A percentile compares a stretch with the other conserved stretches of the same genome.
These are phyloP conservation scores for Inonotus obliquus DNA, from an alignment of 1,284 basidiomycete genomes.

Conservation along the genomic window DNA sequence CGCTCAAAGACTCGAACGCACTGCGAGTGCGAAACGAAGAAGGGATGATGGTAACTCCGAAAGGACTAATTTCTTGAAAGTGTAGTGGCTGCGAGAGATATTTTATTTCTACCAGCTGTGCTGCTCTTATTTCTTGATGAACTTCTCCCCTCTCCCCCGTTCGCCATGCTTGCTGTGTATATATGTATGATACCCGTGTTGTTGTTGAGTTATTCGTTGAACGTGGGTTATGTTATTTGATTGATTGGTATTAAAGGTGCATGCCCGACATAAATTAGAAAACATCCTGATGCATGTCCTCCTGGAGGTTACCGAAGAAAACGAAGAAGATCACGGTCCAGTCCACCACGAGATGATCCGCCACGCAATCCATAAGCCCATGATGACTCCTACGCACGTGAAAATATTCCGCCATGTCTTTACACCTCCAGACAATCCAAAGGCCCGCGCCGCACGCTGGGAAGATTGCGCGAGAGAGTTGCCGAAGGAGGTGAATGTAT, in stretches of 20 bases:
- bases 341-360: constrained; percentile 31
- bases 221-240: neutral
- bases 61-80: constrained; percentile 18
- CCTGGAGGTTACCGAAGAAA: neutral
- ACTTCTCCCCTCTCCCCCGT: too few species aligned
- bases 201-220: neutral
- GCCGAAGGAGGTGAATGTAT: constrained; percentile 62
- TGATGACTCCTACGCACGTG: constrained; percentile 43
- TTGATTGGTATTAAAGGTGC: neutral
- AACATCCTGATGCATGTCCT: neutral
- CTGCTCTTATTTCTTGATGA: constrained; percentile 2
- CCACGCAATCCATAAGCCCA: constrained; percentile 44
- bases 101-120: neutral
- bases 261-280: neutral
- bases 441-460: constrained; percentile 61
- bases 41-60: constrained; percentile 13
- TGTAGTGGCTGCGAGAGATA: neutral
- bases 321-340: neutral
- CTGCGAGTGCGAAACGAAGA: neutral
- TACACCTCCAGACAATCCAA: constrained; percentile 57
- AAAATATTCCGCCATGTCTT: constrained; percentile 64
- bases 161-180: neutral
- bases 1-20: constrained; percentile 1
- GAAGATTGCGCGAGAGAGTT: constrained; percentile 57
- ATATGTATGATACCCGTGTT: neutral